Evolutionary conservation across 208 protist species (phyloP).

Genomic region (Leishmania lainsoni): DNA sequence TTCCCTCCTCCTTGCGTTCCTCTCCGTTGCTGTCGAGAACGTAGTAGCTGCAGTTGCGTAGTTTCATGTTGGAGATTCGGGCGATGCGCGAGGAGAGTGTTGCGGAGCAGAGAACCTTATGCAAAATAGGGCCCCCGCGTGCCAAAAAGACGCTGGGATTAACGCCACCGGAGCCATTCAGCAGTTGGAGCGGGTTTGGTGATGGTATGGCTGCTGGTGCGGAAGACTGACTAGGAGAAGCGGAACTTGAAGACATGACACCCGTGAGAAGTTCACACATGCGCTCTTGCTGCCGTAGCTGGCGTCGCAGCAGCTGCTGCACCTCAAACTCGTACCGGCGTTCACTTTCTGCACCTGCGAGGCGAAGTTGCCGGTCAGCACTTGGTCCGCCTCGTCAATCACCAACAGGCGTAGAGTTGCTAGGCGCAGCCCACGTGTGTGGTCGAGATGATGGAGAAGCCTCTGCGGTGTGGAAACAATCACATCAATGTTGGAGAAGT

Average conservation of each 20-base stretch:
- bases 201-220: neutral
- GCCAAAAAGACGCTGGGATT: neutral
- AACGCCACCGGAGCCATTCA: slow-evolving; percentile 7
- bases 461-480: slow-evolving; percentile 85
- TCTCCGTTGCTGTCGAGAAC: slow-evolving; percentile 73
- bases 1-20: slow-evolving; percentile 40
- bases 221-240: neutral
- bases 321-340: slow-evolving; percentile 74
- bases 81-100: slow-evolving; percentile 87
- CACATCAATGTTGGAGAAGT: slow-evolving; percentile 81
- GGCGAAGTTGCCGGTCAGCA: slow-evolving; percentile 80
- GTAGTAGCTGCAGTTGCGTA: slow-evolving; percentile 88
- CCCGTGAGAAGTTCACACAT: neutral
- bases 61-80: slow-evolving; percentile 78
- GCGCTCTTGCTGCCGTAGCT: slow-evolving; percentile 19
- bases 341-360: slow-evolving; percentile 81
- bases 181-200: neutral
- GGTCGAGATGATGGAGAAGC: slow-evolving; percentile 79
- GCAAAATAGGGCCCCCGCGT: slow-evolving; percentile 31
- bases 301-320: slow-evolving; percentile 14
- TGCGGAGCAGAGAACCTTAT: slow-evolving; percentile 91
- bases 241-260: neutral
- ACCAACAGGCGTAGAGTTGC: slow-evolving; percentile 72
- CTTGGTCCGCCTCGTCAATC: slow-evolving; percentile 91
- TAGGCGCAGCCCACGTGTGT: slow-evolving; percentile 64